A percentile compares a stretch with the other conserved stretches of the same genome.
Conservation (phyloP, 2,329 filamentous ascomycete genomes). For the Clarireedia homoeocarpa region DNA sequence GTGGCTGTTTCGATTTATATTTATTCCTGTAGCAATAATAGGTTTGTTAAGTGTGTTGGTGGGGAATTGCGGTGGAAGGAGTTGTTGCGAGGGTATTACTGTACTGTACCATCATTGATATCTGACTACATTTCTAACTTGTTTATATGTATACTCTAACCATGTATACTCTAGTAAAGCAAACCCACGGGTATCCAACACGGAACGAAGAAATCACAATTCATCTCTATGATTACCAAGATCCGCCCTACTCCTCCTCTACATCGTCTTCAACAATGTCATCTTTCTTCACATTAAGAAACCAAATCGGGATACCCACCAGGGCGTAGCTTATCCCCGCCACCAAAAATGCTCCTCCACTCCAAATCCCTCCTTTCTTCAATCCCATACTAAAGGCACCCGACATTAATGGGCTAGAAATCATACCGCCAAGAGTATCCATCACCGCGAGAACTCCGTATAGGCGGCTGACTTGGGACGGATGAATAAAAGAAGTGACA, state of each 20-base stretch:
- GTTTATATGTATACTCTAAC: neutral
- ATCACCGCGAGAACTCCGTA: conserved; percentile 45
- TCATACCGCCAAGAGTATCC: conserved; percentile 41
- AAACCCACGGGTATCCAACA: neutral
- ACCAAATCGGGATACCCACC: neutral
- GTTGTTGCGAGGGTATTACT: no score
- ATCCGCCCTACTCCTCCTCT: neutral
- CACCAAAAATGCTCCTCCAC: conserved; percentile 41
- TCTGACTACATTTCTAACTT: no score
- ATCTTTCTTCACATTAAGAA: conserved; percentile 1
- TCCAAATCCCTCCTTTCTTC: conserved; percentile 38
- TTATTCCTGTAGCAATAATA: neutral
- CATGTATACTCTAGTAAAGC: neutral
- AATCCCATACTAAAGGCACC: conserved; percentile 40
- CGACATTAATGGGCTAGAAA: conserved; percentile 40
- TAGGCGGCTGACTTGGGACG: conserved; percentile 44
- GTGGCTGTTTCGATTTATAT: no score
- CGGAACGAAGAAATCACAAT: neutral
- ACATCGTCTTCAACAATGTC: neutral
- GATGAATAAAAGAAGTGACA: conserved; percentile 45
- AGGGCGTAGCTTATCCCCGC: neutral
- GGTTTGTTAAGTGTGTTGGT: no score
- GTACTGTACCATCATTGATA: no score
- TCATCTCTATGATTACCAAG: neutral
- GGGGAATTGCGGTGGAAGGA: no score